These are phyloP conservation scores for Parvularia atlantis DNA, from an alignment of 78 protist genomes.

Conservation along the genomic window DNA sequence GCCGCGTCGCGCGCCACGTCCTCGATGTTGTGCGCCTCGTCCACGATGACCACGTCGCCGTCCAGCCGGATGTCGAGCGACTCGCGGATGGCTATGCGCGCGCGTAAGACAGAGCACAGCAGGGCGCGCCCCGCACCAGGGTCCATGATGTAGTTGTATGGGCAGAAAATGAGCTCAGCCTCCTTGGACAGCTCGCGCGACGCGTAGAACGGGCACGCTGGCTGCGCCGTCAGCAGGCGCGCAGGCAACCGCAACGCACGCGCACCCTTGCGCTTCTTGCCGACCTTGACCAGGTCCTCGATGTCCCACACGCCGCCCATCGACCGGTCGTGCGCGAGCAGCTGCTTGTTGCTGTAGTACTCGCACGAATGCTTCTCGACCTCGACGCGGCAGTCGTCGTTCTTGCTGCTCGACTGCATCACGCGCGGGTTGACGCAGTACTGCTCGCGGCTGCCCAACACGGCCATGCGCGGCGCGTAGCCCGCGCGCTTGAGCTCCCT, in stretches of 20 bases:
- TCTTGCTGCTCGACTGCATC: not conserved
- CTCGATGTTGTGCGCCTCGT: constrained; percentile 79
- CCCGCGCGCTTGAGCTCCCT: constrained; percentile 6
- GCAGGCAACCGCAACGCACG: not conserved
- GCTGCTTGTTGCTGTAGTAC: not conserved
- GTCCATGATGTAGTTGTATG: constrained; percentile 41
- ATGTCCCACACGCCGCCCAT: constrained; percentile 1
- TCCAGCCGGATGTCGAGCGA: not conserved
- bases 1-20: constrained; percentile 13
- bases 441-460: constrained; percentile 38
- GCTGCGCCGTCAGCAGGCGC: not conserved
- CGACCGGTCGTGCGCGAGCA: not conserved
- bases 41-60: constrained; percentile 57
- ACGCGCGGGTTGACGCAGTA: constrained; percentile 29
- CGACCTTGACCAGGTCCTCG: constrained; percentile 43
- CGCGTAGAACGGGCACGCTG: constrained; percentile 41
- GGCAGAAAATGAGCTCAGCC: constrained; percentile 33
- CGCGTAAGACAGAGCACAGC: not conserved
- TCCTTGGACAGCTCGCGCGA: not conserved
- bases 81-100: not conserved
- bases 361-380: not conserved
- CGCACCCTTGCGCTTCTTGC: not conserved
- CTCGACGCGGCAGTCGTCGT: constrained; percentile 7
- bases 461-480: not conserved
- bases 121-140: not conserved